Evolutionary conservation across 2,329 filamentous ascomycete genomes (phyloP).

Genomic region (Neofusicoccum cordaticola): DNA sequence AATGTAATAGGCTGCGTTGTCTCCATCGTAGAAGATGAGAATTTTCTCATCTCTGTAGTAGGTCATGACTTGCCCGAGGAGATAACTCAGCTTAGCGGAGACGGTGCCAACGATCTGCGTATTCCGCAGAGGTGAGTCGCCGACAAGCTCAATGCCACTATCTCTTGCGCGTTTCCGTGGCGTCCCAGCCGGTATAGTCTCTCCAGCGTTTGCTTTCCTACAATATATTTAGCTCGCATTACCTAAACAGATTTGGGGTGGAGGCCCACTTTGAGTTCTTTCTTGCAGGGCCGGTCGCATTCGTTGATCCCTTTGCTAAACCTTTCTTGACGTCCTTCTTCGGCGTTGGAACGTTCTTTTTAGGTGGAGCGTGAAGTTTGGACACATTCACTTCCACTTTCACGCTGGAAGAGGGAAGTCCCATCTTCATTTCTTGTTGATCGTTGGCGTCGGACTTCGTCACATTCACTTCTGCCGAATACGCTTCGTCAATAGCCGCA

Average conservation of each 20-base stretch:
- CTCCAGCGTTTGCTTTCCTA: neutral
- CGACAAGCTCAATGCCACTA: constrained; percentile 28
- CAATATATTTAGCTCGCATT: neutral
- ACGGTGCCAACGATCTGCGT: constrained; percentile 72
- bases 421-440: constrained; percentile 28
- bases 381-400: constrained; percentile 7
- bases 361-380: neutral
- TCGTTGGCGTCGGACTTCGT: constrained; percentile 25
- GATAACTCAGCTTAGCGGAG: constrained; percentile 83
- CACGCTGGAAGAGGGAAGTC: constrained; percentile 41
- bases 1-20: constrained; percentile 83
- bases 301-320: neutral
- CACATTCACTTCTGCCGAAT: constrained; percentile 24
- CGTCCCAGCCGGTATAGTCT: neutral
- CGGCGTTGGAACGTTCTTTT: neutral
- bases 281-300: neutral
- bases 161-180: constrained; percentile 23
- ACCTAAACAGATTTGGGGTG: too few relatives aligned
- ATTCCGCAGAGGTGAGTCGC: constrained; percentile 55
- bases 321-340: neutral
- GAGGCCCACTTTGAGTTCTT: neutral
- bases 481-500: constrained; percentile 19
- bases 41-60: constrained; percentile 77
- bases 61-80: constrained; percentile 68
- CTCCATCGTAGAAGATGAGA: constrained; percentile 86